Evolutionary conservation across 2,329 filamentous ascomycete genomes (phyloP).

Genomic region (Lachnellula subtilissima): DNA sequence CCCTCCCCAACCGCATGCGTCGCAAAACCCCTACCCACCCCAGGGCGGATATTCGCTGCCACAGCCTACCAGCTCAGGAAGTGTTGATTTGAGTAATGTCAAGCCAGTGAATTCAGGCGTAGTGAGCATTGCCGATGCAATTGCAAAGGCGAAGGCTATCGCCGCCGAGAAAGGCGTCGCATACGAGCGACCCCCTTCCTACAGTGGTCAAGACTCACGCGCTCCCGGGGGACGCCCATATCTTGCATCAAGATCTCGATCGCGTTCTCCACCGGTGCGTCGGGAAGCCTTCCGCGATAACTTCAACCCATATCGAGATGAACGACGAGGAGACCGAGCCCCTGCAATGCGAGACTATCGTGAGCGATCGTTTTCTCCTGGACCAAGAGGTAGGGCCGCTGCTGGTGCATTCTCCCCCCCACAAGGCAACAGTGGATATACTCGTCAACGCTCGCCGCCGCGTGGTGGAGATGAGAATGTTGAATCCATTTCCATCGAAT

Average conservation of each 20-base stretch:
- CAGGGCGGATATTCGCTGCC: slow-evolving; percentile 36
- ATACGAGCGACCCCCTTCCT: slow-evolving; percentile 50
- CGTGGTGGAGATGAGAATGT: slow-evolving; percentile 55
- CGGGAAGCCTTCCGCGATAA: slow-evolving; percentile 70
- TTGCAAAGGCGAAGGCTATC: slow-evolving; percentile 78
- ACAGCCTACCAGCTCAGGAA: slow-evolving; percentile 65
- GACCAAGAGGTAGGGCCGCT: slow-evolving; percentile 47
- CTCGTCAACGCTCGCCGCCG: slow-evolving; percentile 54
- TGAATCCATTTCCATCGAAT: slow-evolving; percentile 83
- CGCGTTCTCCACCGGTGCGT: slow-evolving; percentile 64
- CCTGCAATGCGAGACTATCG: slow-evolving; percentile 50
- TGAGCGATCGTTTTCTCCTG: slow-evolving; percentile 70
- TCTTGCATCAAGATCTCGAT: slow-evolving; percentile 58
- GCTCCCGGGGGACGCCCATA: slow-evolving; percentile 52
- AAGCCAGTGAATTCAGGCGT: slow-evolving; percentile 76
- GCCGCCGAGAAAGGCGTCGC: slow-evolving; percentile 72
- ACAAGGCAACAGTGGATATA: slow-evolving; percentile 41
- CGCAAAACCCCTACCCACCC: slow-evolving; percentile 38
- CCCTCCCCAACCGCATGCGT: slow-evolving; percentile 36
- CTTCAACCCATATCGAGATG: slow-evolving; percentile 79
- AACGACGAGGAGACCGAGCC: slow-evolving; percentile 66
- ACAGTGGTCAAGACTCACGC: slow-evolving; percentile 38
- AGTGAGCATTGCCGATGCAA: slow-evolving; percentile 77
- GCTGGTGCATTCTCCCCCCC: slow-evolving; percentile 57
- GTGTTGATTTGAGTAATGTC: slow-evolving; percentile 73